phyloP scores from a whole-genome alignment of 176 grass and related monocot species.

The Pontederia paniculata region DNA sequence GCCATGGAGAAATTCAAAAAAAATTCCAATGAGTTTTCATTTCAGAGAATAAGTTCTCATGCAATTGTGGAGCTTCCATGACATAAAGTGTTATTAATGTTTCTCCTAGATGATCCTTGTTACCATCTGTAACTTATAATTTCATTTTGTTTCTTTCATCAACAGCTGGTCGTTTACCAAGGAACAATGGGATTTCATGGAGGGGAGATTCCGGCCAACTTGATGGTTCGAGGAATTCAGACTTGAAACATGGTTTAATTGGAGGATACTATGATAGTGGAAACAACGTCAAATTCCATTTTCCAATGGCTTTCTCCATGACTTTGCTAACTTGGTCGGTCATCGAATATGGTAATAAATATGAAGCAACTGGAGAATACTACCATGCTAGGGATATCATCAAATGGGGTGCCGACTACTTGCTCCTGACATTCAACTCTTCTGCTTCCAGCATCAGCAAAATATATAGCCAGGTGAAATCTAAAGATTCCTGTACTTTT shows the following conservation, averaged over 20 bases:
- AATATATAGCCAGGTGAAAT: constrained; percentile 1
- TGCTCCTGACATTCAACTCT: constrained; percentile 1
- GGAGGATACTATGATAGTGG: constrained; percentile 16
- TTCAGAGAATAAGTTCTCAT: too few relatives aligned
- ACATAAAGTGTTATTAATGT: too few relatives aligned
- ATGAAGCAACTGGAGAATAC: background rate
- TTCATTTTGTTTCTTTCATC: too few relatives aligned
- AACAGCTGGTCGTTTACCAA: constrained; percentile 6
- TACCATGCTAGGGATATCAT: constrained; percentile 16
- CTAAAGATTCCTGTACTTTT: too few relatives aligned
- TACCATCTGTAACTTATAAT: too few relatives aligned
- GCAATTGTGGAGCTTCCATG: too few relatives aligned
- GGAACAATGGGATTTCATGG: constrained; percentile 1
- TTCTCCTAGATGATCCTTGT: too few relatives aligned
- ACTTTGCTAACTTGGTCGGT: constrained; percentile 17
- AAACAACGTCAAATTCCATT: constrained; percentile 21
- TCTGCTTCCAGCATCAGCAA: background rate
- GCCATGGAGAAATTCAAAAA: too few relatives aligned
- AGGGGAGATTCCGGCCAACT: background rate
- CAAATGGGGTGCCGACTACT: constrained; percentile 10
- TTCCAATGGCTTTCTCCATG: constrained; percentile 7
- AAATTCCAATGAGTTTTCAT: too few relatives aligned
- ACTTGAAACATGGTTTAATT: constrained; percentile 4
- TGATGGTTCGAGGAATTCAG: too few relatives aligned
- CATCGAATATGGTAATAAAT: constrained; percentile 15